Evolutionary conservation across 345 rosid species (phyloP).

Genomic region (Syzygium aqueum): DNA sequence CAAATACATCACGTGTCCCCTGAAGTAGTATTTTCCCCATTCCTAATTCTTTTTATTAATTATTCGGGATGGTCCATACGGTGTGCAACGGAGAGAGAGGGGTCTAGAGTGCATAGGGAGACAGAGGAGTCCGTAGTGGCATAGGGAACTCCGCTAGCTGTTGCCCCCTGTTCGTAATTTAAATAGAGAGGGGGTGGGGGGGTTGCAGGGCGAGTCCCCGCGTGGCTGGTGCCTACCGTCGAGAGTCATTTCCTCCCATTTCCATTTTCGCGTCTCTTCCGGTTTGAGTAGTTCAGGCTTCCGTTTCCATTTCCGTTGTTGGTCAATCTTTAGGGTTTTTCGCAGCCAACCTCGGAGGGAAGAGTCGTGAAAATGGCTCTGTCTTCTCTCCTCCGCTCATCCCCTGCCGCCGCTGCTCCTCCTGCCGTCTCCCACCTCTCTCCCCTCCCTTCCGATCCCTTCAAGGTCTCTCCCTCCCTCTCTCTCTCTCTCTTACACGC

Average conservation of each 20-base stretch:
- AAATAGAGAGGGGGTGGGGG: neutral
- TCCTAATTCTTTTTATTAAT: fast-evolving
- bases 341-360: neutral
- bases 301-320: neutral
- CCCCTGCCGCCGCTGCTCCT: conserved; percentile 21
- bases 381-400: conserved; percentile 62
- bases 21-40: neutral
- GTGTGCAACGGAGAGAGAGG: neutral
- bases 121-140: neutral
- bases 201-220: neutral
- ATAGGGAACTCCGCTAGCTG: neutral
- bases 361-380: conserved; percentile 38
- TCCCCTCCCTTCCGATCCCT: conserved; percentile 32
- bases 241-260: conserved; percentile 3
- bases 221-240: conserved; percentile 3
- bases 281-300: too few relatives aligned
- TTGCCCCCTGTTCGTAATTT: neutral
- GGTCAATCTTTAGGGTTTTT: conserved; percentile 10
- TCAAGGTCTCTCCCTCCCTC: conserved; percentile 33
- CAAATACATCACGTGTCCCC: neutral
- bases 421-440: conserved; percentile 29
- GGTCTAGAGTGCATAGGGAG: too few relatives aligned
- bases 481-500: neutral
- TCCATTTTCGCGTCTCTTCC: too few relatives aligned
- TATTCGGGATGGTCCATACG: too few relatives aligned